These are phyloP conservation scores for Saccharum officinarum DNA, from an alignment of 176 grass and related monocot genomes.

Conservation along the genomic window DNA sequence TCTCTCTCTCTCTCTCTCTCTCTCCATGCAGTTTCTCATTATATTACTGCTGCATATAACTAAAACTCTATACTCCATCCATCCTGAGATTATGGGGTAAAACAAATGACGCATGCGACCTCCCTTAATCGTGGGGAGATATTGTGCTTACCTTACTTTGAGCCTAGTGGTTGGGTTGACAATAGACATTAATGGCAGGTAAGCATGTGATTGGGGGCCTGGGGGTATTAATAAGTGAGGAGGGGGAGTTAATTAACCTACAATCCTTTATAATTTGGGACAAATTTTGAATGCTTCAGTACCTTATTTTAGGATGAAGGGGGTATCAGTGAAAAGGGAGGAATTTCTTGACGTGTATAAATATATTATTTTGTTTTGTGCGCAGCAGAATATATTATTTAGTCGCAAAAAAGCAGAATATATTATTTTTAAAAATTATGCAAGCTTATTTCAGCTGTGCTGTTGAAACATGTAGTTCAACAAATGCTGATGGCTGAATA, in stretches of 20 bases:
- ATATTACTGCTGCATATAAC: not conserved
- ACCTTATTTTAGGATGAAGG: not conserved
- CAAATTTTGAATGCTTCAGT: not conserved
- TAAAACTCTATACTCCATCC: not conserved
- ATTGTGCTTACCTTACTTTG: not conserved
- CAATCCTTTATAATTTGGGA: not conserved
- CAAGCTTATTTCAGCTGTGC: not conserved
- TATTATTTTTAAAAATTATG: slow-evolving; percentile 5
- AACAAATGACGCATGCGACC: not conserved
- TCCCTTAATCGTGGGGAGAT: not conserved
- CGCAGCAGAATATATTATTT: not conserved
- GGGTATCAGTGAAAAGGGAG: not conserved
- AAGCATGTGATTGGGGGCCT: not conserved
- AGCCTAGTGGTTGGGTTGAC: not conserved
- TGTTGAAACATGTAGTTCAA: not conserved
- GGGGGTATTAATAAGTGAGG: not conserved
- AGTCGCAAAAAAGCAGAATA: not conserved
- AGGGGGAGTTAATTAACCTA: not conserved
- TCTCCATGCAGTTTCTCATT: not conserved
- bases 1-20: not conserved
- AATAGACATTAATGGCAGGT: not conserved
- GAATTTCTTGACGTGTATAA: slow-evolving; percentile 3
- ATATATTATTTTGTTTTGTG: slow-evolving; percentile 11
- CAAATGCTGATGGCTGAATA: not conserved
- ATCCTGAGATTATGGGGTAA: not conserved